phyloP scores from a whole-genome alignment of 2,329 filamentous ascomycete genomes.

The Cercospora sojina region DNA sequence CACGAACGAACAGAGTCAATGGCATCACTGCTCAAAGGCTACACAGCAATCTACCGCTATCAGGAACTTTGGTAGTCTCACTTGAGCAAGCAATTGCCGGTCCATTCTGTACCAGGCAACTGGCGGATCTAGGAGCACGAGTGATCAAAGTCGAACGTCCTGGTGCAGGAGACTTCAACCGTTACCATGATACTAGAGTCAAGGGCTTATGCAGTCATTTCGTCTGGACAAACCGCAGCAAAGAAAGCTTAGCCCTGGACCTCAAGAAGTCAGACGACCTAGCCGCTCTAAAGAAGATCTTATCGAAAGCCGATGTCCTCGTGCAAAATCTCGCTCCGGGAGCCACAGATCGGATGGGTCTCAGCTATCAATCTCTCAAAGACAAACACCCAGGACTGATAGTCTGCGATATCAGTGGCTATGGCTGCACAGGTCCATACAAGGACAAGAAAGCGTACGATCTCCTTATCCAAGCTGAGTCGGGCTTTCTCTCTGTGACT shows the following conservation, averaged over 20 bases:
- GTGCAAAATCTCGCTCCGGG: slow-evolving; percentile 96
- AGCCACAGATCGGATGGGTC: slow-evolving; percentile 80
- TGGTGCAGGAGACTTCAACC: slow-evolving; percentile 33
- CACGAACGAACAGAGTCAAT: background rate
- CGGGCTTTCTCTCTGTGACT: slow-evolving; percentile 60
- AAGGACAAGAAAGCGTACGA: slow-evolving; percentile 89
- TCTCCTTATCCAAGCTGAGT: slow-evolving; percentile 88
- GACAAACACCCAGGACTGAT: slow-evolving; percentile 80
- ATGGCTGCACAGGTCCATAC: slow-evolving; percentile 92
- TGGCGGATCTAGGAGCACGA: slow-evolving; percentile 47
- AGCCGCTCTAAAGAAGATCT: slow-evolving; percentile 79
- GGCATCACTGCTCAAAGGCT: background rate
- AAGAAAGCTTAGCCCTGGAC: slow-evolving; percentile 85
- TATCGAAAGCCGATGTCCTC: slow-evolving; percentile 79
- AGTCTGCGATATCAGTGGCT: slow-evolving; percentile 93
- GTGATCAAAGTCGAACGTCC: slow-evolving; percentile 47
- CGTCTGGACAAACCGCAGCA: slow-evolving; percentile 71
- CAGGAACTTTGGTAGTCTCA: slow-evolving; percentile 30
- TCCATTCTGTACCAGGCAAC: slow-evolving; percentile 42
- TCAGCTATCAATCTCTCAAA: slow-evolving; percentile 78
- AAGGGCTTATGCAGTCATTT: slow-evolving; percentile 32
- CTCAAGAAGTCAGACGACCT: slow-evolving; percentile 83
- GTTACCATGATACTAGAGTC: slow-evolving; percentile 31
- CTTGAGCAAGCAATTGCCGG: slow-evolving; percentile 35
- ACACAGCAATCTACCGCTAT: slow-evolving; percentile 26